Evolutionary conservation across 1,139 yeast genomes (phyloP).

Genomic region (Pichiaceae sp.): DNA sequence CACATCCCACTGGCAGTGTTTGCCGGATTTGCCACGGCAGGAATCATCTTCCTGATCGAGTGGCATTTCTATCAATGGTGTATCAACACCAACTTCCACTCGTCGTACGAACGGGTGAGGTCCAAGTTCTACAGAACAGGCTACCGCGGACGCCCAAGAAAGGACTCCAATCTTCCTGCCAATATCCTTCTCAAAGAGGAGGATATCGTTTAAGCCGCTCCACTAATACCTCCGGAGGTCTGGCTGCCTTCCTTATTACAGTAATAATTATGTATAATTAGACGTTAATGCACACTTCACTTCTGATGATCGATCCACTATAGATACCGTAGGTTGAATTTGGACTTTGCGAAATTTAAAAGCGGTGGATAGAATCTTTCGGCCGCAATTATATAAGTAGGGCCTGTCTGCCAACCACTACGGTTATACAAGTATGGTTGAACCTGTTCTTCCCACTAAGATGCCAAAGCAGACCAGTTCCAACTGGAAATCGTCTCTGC

Average conservation of each 20-base stretch:
- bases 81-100: slow-evolving; percentile 4
- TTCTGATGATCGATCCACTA: no score
- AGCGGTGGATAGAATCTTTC: no score
- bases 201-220: slow-evolving; percentile 1
- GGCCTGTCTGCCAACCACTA: no score
- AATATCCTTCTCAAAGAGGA: slow-evolving; percentile 1
- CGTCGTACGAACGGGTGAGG: slow-evolving; percentile 4
- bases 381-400: no score
- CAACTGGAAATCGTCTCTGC: no score
- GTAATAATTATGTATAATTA: not conserved
- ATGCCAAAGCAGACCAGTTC: no score
- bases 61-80: slow-evolving; percentile 19
- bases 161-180: slow-evolving; percentile 45
- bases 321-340: no score
- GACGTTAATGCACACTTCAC: no score
- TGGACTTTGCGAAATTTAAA: no score
- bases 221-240: no score
- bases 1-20: slow-evolving; percentile 65
- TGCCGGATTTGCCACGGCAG: slow-evolving; percentile 57
- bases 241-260: not conserved
- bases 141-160: slow-evolving; percentile 31
- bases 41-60: slow-evolving; percentile 49
- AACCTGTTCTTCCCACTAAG: no score
- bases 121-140: slow-evolving; percentile 12
- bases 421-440: no score